Evolutionary conservation across 192 early-diverging fungal genomes (phyloP).

Genomic region (Oehlia diaphana): DNA sequence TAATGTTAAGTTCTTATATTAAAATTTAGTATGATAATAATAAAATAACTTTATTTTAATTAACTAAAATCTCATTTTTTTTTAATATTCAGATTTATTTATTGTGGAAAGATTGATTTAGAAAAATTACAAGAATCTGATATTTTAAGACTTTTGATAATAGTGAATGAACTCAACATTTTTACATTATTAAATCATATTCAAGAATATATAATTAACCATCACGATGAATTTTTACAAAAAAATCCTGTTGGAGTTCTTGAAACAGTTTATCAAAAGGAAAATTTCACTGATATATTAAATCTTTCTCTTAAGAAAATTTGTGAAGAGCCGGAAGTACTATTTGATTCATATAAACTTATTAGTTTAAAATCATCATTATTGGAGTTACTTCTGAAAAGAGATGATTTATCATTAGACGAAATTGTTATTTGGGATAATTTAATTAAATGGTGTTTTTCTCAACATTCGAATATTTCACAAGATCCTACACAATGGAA

Average conservation of each 20-base stretch:
- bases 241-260: background rate
- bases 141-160: no score
- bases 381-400: background rate
- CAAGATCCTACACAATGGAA: background rate
- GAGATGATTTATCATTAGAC: background rate
- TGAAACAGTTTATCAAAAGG: no score
- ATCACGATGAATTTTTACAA: background rate
- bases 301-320: background rate
- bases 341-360: constrained; percentile 8
- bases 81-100: no score
- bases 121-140: no score
- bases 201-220: no score
- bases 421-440: background rate
- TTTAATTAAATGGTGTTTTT: background rate
- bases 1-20: no score
- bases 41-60: no score
- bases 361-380: background rate
- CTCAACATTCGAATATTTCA: background rate
- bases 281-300: no score
- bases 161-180: background rate
- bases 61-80: no score
- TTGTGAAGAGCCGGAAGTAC: background rate
- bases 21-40: no score
- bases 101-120: no score
- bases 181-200: no score